Evolutionary conservation across 192 early-diverging fungal species (phyloP).

Genomic region (Dissophora globulifera): DNA sequence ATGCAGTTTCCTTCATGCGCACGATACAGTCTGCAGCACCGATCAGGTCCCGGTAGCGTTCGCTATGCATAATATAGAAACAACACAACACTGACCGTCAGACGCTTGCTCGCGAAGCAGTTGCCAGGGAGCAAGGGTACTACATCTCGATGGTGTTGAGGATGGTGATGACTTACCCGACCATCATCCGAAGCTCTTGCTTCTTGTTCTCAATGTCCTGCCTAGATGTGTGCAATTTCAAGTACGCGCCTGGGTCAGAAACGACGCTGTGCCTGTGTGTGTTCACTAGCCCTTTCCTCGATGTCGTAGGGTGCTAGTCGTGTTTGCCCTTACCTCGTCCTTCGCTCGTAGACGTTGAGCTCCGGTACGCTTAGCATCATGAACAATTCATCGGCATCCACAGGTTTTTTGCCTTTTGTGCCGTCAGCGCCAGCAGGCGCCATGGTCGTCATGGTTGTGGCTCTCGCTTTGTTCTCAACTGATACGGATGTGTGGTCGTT

Average conservation of each 20-base stretch:
- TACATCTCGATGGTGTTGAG: no score
- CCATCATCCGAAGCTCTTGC: conserved; percentile 84
- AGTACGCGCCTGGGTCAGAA: no score
- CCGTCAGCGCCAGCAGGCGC: conserved; percentile 6
- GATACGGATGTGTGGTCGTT: no score
- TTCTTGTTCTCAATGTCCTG: conserved; percentile 83
- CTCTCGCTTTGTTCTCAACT: not conserved
- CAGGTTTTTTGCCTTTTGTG: not conserved
- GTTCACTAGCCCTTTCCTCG: no score
- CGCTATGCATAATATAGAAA: conserved; percentile 63
- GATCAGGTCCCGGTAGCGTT: conserved; percentile 87
- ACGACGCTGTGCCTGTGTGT: no score
- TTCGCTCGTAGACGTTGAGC: conserved; percentile 55
- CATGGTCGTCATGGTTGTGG: conserved; percentile 8
- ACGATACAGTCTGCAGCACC: conserved; percentile 85
- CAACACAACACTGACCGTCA: no score
- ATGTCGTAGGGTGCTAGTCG: no score
- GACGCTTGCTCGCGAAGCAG: no score
- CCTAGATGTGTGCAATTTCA: conserved; percentile 36
- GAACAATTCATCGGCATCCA: conserved; percentile 56
- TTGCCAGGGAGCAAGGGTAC: no score
- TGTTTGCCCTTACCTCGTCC: conserved; percentile 64
- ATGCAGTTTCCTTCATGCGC: conserved; percentile 71
- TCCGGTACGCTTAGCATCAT: conserved; percentile 59
- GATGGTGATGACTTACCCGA: conserved; percentile 69